phyloP scores from a whole-genome alignment of 2,329 filamentous ascomycete species.

The Ceratocystis cacaofunesta region DNA sequence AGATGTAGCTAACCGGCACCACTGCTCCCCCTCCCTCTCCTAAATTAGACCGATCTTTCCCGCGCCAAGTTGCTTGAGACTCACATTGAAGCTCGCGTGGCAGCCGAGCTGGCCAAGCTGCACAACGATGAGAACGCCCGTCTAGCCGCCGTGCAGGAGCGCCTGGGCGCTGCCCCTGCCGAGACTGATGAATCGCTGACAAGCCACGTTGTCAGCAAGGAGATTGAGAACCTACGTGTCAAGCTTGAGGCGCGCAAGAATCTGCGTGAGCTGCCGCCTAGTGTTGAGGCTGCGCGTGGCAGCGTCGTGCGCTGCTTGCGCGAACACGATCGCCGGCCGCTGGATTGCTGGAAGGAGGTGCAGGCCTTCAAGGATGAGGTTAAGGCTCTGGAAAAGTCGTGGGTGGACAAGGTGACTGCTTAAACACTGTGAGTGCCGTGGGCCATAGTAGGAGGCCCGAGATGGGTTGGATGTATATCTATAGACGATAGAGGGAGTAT shows the following conservation, averaged over 20 bases:
- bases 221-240: conserved; percentile 42
- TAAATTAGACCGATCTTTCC: conserved; percentile 64
- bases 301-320: conserved; percentile 68
- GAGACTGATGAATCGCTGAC: conserved; percentile 23
- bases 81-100: conserved; percentile 75
- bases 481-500: neutral
- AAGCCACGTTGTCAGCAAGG: conserved; percentile 40
- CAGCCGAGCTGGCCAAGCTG: conserved; percentile 68
- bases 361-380: conserved; percentile 84
- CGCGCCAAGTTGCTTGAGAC: conserved; percentile 72
- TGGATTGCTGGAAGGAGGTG: conserved; percentile 92
- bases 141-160: conserved; percentile 53
- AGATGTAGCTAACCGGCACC: neutral
- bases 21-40: neutral
- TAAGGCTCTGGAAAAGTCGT: conserved; percentile 66
- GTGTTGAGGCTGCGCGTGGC: conserved; percentile 58
- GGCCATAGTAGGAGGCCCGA: neutral
- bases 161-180: conserved; percentile 39
- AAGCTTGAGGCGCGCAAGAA: conserved; percentile 49
- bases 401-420: conserved; percentile 61
- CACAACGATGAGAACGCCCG: conserved; percentile 54
- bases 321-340: conserved; percentile 68
- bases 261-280: conserved; percentile 52
- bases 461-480: neutral
- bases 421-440: neutral